Base-by-base conservation (phyloP, 192 early-diverging fungal genomes). In the Backusella tuberculispora region DNA sequence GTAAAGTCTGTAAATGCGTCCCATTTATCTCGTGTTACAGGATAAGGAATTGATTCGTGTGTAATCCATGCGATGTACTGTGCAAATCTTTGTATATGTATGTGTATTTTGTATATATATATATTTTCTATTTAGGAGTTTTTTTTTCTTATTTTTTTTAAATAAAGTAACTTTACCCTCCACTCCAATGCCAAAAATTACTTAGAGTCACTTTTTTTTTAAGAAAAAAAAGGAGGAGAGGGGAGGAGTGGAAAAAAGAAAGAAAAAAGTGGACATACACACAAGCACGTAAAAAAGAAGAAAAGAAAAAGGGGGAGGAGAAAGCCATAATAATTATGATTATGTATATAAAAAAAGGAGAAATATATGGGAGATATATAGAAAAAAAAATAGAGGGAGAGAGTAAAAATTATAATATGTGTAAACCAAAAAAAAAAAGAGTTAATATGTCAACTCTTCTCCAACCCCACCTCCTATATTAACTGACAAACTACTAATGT, bases 181-280 rank as follows among this genome's bases (percentile, higher is more conserved):
- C 91, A 76, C 86, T 88, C 91, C 91, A 92, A 13, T 91, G 89
- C 91, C 91, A 92, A 78, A 85, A 92, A 73, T 92, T 92, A 41
- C 72, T 76, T 26, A 91, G 68, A 7, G 85, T 81, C 64, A 90
- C 71, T 77, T 38, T 17, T 50, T 21, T n/a, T 24, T 44, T 13
- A 48, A 73, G 10, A 75, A 24, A 12, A 21, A 19, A 34, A 19
- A 47, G 47, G 43, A 38, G 42, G 21, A 29, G 34, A 19, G 26
- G 26, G 5, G 10, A 24, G 19, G 24, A 26, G 53, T 60, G 53
- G 26, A 26, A 34, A 34, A n/a, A n/a, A 42, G 38, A 66, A 19
- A 65, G 26, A 15, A 42, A 24, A 53, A 60, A 60, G 53, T 60
- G 21, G 24, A 26, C 24, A 60, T 24, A 60, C 53, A 60, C 21